Conservation (phyloP, 129 eudicot genomes). For the Smallanthus sonchifolius region DNA sequence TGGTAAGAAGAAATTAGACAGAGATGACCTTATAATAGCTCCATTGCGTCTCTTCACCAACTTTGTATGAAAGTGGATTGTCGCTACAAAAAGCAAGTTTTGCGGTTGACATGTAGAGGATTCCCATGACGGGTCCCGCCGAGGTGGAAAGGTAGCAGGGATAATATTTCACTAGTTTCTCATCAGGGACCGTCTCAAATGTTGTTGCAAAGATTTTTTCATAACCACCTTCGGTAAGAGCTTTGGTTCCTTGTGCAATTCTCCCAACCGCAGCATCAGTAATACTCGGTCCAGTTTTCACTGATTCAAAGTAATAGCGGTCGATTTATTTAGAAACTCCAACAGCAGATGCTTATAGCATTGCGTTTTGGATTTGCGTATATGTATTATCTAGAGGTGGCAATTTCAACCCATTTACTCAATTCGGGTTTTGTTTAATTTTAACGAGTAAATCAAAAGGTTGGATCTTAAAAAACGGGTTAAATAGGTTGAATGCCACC, state of each 20-base stretch:
- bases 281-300: conserved; percentile 88
- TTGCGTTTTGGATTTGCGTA: neutral
- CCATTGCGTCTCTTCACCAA: conserved; percentile 65
- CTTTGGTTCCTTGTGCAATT: conserved; percentile 86
- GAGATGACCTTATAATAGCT: conserved; percentile 79
- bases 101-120: conserved; percentile 71
- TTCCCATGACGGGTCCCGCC: conserved; percentile 95
- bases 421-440: neutral
- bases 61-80: conserved; percentile 87
- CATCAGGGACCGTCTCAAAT: conserved; percentile 83
- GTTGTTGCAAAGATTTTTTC: conserved; percentile 80
- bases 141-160: conserved; percentile 95
- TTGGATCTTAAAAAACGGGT: neutral
- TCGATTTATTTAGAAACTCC: neutral
- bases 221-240: conserved; percentile 93
- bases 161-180: conserved; percentile 60
- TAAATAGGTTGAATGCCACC: neutral
- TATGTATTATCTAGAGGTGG: neutral
- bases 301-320: conserved; percentile 28
- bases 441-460: neutral
- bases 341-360: neutral
- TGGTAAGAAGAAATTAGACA: neutral
- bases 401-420: neutral
- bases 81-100: conserved; percentile 90
- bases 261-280: conserved; percentile 94